Evolutionary conservation across 257 asterid species (phyloP).

Genomic region (Solanum paucissectum): DNA sequence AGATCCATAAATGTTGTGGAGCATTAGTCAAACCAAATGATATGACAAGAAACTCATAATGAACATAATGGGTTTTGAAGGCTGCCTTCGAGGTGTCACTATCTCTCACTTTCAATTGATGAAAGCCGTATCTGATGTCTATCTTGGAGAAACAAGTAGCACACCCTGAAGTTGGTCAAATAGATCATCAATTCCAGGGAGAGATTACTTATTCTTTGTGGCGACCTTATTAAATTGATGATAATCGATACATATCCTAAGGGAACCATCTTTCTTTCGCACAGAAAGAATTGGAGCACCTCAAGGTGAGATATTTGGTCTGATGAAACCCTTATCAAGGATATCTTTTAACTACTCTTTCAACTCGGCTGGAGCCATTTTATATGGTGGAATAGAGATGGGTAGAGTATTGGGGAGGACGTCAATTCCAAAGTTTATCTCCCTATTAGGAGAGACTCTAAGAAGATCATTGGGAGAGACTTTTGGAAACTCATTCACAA

Average conservation of each 20-base stretch:
- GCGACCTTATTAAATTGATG: background rate
- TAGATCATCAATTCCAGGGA: background rate
- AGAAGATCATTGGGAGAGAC: background rate
- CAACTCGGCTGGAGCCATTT: too few relatives aligned
- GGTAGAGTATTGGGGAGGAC: background rate
- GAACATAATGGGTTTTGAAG: background rate
- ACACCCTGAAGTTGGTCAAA: background rate
- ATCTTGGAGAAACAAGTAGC: background rate
- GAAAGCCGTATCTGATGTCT: background rate
- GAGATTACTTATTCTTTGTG: background rate
- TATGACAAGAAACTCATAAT: background rate
- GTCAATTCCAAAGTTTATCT: background rate
- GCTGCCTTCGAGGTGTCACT: background rate
- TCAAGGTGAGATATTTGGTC: background rate
- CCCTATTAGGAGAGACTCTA: background rate
- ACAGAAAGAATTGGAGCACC: background rate
- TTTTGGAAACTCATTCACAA: background rate
- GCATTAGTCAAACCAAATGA: background rate
- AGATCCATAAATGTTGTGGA: background rate
- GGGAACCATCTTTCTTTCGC: background rate
- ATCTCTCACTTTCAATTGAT: background rate
- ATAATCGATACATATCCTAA: too few relatives aligned
- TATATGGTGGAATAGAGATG: background rate
- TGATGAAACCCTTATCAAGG: background rate
- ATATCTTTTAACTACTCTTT: too few relatives aligned